A percentile compares a stretch with the other conserved stretches of the same genome.
Conservation (phyloP, 805 yeast genomes). For the Candida nonsorbophila region DNA sequence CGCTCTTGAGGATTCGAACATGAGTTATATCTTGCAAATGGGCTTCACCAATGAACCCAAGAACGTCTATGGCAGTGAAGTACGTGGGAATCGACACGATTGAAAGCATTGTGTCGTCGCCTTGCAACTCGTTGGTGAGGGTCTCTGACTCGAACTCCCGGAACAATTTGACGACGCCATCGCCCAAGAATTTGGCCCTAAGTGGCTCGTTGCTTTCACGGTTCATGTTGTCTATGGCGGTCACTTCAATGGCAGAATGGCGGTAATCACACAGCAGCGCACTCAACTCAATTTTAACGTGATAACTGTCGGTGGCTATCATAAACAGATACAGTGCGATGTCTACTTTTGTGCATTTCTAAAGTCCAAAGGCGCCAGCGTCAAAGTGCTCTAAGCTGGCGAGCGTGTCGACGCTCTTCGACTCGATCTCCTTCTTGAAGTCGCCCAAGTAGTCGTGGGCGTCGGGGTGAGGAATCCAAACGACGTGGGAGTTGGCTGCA, state of each 20-base stretch:
- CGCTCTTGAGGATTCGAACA: constrained; percentile 65
- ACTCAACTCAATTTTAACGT: constrained; percentile 23
- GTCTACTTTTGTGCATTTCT: background rate
- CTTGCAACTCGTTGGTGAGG: constrained; percentile 13
- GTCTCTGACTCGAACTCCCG: constrained; percentile 41
- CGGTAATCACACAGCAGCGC: constrained; percentile 22
- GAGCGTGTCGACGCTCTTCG: constrained; percentile 45
- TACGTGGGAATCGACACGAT: constrained; percentile 85
- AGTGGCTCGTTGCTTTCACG: constrained; percentile 41
- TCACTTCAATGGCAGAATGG: constrained; percentile 21
- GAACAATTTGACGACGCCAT: constrained; percentile 68
- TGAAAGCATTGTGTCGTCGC: constrained; percentile 66
- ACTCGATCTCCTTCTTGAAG: constrained; percentile 37
- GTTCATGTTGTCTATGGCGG: constrained; percentile 18
- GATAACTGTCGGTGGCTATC: constrained; percentile 41
- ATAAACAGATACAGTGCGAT: constrained; percentile 8
- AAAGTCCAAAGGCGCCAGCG: no score
- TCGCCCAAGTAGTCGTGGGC: constrained; percentile 35
- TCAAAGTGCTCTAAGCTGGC: constrained; percentile 50
- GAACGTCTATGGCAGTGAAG: constrained; percentile 75
- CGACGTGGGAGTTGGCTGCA: constrained; percentile 78
- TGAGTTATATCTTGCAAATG: constrained; percentile 56
- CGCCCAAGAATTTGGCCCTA: constrained; percentile 61
- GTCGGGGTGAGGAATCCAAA: constrained; percentile 89
- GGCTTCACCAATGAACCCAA: constrained; percentile 73